Evolutionary conservation across 2,329 filamentous ascomycete genomes (phyloP).

Genomic region (Huntiella decipiens): DNA sequence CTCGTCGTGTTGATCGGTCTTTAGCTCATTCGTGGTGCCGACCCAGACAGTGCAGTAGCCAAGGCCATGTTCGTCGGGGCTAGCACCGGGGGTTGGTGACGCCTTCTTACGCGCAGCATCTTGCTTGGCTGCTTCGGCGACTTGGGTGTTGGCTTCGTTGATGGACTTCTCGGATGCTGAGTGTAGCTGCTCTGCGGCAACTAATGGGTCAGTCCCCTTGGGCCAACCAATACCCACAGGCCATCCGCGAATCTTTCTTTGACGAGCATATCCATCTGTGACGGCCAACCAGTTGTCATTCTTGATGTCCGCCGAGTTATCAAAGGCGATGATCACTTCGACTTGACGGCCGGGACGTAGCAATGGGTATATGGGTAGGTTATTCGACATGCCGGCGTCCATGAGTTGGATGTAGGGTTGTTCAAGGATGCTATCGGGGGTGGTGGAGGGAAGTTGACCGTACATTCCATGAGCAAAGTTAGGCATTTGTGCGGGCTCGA

Average conservation of each 20-base stretch:
- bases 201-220: constrained; percentile 19
- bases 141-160: constrained; percentile 43
- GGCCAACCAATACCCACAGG: constrained; percentile 92
- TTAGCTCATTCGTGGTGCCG: constrained; percentile 59
- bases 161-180: constrained; percentile 46
- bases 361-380: constrained; percentile 86
- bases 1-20: constrained; percentile 24
- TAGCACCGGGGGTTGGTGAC: background rate
- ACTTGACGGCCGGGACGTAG: constrained; percentile 75
- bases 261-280: constrained; percentile 77
- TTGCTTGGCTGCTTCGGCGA: constrained; percentile 32
- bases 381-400: constrained; percentile 98
- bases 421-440: constrained; percentile 57
- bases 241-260: constrained; percentile 86
- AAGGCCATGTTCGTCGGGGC: constrained; percentile 32
- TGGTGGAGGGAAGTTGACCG: constrained; percentile 51
- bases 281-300: constrained; percentile 94
- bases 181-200: constrained; percentile 27
- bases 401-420: constrained; percentile 62
- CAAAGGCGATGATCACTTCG: constrained; percentile 81
- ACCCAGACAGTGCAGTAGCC: constrained; percentile 94
- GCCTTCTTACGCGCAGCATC: constrained; percentile 8
- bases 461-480: constrained; percentile 78
- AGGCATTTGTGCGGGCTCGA: constrained; percentile 76
- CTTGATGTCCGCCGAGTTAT: constrained; percentile 81